phyloP scores from a whole-genome alignment of 148 eudicot species.

The Rhododendron simsii region DNA sequence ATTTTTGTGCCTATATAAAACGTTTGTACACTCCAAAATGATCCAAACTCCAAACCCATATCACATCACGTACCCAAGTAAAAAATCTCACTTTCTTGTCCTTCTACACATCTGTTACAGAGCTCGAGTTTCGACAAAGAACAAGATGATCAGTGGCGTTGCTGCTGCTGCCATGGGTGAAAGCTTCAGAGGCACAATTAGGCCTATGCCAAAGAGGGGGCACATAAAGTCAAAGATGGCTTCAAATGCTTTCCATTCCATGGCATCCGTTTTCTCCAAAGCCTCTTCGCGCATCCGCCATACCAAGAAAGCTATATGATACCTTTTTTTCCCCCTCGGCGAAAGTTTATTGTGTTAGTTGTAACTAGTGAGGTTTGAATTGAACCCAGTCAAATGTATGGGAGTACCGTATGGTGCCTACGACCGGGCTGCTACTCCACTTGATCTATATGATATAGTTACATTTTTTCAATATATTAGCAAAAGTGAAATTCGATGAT shows the following conservation, averaged over 20 bases:
- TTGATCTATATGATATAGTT: too few species aligned
- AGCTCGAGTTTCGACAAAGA: conserved; percentile 16
- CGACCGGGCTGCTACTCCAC: too few species aligned
- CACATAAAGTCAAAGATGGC: conserved; percentile 45
- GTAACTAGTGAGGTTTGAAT: too few species aligned
- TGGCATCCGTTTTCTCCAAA: conserved; percentile 23
- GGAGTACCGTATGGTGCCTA: too few species aligned
- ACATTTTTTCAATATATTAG: too few species aligned
- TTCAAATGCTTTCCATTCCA: conserved; percentile 38
- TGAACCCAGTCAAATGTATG: too few species aligned
- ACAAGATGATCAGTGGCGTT: conserved; percentile 15
- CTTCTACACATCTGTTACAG: background rate
- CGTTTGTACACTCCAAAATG: background rate
- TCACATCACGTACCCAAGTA: background rate
- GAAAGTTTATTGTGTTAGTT: too few species aligned
- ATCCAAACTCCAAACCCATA: background rate
- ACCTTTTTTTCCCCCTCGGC: too few species aligned
- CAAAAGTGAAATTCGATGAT: too few species aligned
- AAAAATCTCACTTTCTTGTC: background rate
- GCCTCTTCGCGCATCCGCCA: conserved; percentile 9
- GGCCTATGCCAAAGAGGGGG: conserved; percentile 47
- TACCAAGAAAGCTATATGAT: background rate
- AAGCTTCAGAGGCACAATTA: conserved; percentile 17
- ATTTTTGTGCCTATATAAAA: conserved; percentile 1
- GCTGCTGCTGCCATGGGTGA: conserved; percentile 15